Evolutionary conservation across 78 protist species (phyloP), one percentile per base, ranked within the genome.

Genomic region (Cavenderia fasciculata): DNA sequence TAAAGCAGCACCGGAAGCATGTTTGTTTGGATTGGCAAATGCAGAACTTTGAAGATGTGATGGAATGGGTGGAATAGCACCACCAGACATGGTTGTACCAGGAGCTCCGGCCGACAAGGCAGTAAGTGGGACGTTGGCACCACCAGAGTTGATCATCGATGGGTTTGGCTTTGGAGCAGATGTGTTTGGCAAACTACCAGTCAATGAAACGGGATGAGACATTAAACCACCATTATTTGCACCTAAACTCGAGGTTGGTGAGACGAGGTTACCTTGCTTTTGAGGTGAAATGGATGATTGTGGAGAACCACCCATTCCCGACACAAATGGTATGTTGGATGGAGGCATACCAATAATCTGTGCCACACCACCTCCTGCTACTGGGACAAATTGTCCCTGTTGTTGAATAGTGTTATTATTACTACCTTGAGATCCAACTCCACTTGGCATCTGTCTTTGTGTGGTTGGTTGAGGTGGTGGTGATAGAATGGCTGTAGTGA

Each of bases 1-100:
- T 31, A 77, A 46, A 14, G 41, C 11, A 0, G 74, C 87, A 10
- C 49, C 34, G 4, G 51, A 33, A 1, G 72, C 70, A 31, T 82
- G 78, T 31, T 82, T 82, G 19, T 49, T 82, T 56, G 90, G 90
- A 16, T 82, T 74, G 23, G 90, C 90, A 68, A 82, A 82, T n/a
- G 90, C 56, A 36, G 65, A 68, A 59, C 33, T 62, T n/a, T 74
- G 41, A 5, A 68, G 34, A 44, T 82, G 90, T 68, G 33, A 59
- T 57, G 90, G 90, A 43, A 82, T 82, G 21, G 90, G 78, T 38
- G 61, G 90, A 56, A 82, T 82, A 10, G 43, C 25, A 10, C 36
- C 52, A n/a, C 68, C 72, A 36, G 47, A 61, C 40, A 36, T 63
- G n/a, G n/a, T n/a, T n/a, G n/a, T n/a, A n/a, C n/a, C 82, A 38